These are phyloP conservation scores for Diaporthe destruens DNA, from an alignment of 2,329 filamentous ascomycete species.

Conservation along the genomic window DNA sequence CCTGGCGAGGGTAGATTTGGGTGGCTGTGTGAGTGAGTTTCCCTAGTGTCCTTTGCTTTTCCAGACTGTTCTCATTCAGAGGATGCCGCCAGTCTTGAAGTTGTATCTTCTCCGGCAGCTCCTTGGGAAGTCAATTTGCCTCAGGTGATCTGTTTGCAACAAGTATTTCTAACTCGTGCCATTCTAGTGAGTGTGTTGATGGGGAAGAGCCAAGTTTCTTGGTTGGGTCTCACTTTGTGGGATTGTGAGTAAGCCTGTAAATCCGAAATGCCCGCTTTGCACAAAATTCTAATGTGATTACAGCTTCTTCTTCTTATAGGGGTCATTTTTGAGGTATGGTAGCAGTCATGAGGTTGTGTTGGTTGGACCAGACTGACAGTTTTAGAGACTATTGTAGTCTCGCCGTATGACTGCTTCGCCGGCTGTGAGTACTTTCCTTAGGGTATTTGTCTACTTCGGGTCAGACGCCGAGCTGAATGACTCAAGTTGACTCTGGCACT, in stretches of 20 bases:
- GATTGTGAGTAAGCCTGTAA: conserved; percentile 1
- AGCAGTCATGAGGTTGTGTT: neutral
- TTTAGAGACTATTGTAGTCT: neutral
- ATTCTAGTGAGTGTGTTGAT: neutral
- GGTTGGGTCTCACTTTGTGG: neutral
- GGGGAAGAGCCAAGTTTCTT: neutral
- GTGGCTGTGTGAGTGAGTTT: neutral
- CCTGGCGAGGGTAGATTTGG: neutral
- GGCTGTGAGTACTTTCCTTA: neutral
- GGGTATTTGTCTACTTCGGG: neutral
- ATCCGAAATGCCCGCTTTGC: neutral
- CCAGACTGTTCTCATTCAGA: neutral
- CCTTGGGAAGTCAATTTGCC: neutral
- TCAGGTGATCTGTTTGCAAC: neutral
- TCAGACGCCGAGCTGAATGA: neutral
- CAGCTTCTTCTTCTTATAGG: no score
- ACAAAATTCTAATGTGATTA: neutral
- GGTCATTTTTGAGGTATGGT: neutral
- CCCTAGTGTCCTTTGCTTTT: neutral
- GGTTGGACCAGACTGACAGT: neutral
- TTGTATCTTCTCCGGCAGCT: neutral
- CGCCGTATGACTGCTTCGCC: neutral
- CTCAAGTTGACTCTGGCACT: neutral
- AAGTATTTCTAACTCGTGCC: neutral
- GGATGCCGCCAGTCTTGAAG: neutral